A percentile compares a stretch with the other conserved stretches of the same genome.
These are phyloP conservation scores for Plectosphaerella plurivora DNA, from an alignment of 2,329 filamentous ascomycete species.

Conservation along the genomic window DNA sequence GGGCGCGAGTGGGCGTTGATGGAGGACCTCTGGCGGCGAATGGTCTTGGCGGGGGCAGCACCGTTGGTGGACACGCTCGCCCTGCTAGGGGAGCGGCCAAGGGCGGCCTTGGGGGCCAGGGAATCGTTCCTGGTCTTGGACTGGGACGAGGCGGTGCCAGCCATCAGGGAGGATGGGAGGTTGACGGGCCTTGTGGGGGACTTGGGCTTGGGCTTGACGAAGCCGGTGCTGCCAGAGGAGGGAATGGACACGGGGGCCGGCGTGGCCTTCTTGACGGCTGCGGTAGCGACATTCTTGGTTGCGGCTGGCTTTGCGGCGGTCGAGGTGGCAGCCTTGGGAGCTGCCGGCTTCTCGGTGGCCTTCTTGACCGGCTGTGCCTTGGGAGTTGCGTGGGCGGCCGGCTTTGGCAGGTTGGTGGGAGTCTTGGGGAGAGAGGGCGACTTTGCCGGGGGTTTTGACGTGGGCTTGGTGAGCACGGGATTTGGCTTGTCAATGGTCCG, in stretches of 20 bases:
- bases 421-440: conserved; percentile 32
- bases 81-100: conserved; percentile 41
- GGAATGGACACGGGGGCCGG: conserved; percentile 35
- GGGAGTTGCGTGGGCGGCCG: conserved; percentile 16
- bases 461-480: conserved; percentile 21
- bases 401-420: conserved; percentile 27
- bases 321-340: conserved; percentile 20
- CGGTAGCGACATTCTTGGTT: conserved; percentile 17
- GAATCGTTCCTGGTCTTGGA: conserved; percentile 46
- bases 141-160: conserved; percentile 65
- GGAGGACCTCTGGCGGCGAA: conserved; percentile 42
- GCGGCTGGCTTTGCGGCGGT: conserved; percentile 18
- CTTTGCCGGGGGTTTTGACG: conserved; percentile 26
- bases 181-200: conserved; percentile 66
- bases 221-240: conserved; percentile 32
- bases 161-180: conserved; percentile 62
- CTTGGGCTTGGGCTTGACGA: conserved; percentile 57
- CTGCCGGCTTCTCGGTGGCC: conserved; percentile 27
- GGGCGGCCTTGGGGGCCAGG: conserved; percentile 15
- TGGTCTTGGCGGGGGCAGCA: conserved; percentile 18
- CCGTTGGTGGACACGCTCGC: conserved; percentile 28
- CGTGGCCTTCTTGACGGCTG: conserved; percentile 31
- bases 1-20: conserved; percentile 38
- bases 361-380: conserved; percentile 6
- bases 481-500: conserved; percentile 14